A percentile compares a stretch with the other conserved stretches of the same genome.
Conservation (phyloP, 805 yeast species). For the Hanseniaspora pseudoguilliermondii region DNA sequence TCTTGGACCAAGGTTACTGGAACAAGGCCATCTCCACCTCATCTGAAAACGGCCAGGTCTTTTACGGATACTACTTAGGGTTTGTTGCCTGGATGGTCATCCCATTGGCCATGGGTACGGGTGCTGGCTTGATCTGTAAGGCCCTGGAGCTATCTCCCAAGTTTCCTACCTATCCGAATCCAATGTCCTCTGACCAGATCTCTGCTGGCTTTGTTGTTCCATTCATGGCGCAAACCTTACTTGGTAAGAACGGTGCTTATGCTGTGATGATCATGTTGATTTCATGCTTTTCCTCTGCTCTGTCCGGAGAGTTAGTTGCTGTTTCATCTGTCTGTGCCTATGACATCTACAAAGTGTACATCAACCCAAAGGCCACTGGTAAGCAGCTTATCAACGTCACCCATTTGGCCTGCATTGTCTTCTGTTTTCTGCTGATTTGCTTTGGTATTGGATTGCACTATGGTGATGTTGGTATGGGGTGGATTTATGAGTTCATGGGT, state of each 20-base stretch:
- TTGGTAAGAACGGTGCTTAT: conserved; percentile 83
- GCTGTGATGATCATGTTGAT: conserved; percentile 68
- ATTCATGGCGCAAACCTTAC: conserved; percentile 60
- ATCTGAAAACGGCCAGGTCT: conserved; percentile 66
- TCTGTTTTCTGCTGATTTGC: conserved; percentile 58
- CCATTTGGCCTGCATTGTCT: conserved; percentile 51
- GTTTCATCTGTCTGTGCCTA: conserved; percentile 77
- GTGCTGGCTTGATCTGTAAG: conserved; percentile 76
- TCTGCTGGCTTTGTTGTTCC: conserved; percentile 66
- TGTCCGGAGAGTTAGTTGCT: conserved; percentile 82
- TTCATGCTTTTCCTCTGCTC: conserved; percentile 87
- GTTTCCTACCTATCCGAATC: conserved; percentile 71
- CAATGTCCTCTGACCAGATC: conserved; percentile 54
- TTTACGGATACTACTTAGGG: conserved; percentile 80
- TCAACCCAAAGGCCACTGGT: conserved; percentile 69
- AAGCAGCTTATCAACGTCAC: conserved; percentile 56
- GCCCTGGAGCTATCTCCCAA: conserved; percentile 55
- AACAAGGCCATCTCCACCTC: conserved; percentile 63
- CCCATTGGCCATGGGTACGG: conserved; percentile 69
- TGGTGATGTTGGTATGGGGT: conserved; percentile 78
- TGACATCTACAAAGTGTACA: conserved; percentile 69
- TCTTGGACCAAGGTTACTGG: conserved; percentile 78
- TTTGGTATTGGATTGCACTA: conserved; percentile 72
- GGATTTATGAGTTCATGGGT: conserved; percentile 79
- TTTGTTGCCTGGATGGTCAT: conserved; percentile 88